These are phyloP conservation scores for Cryptococcus jaspeensis DNA, from an alignment of 1,284 basidiomycete genomes.

Conservation along the genomic window DNA sequence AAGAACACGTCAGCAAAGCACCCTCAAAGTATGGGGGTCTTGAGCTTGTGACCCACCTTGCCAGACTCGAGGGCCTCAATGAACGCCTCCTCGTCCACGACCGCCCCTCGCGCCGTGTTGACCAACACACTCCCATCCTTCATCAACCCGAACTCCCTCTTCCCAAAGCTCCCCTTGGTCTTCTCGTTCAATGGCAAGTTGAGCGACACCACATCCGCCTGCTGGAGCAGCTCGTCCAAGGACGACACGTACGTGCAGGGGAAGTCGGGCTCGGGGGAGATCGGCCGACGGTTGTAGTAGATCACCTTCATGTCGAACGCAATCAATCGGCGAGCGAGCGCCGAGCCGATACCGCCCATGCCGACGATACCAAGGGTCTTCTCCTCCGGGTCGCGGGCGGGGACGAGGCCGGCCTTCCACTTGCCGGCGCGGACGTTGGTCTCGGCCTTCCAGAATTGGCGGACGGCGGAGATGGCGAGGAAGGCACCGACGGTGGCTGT, in stretches of 20 bases:
- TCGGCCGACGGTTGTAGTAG: slow-evolving; percentile 72
- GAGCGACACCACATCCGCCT: slow-evolving; percentile 70
- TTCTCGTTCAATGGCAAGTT: slow-evolving; percentile 60
- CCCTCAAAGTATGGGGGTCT: not conserved
- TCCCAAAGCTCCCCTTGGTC: slow-evolving; percentile 73
- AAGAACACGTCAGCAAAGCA: not conserved
- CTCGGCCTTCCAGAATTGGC: slow-evolving; percentile 73
- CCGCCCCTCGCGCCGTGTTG: slow-evolving; percentile 86
- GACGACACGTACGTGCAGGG: slow-evolving; percentile 66
- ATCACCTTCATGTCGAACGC: slow-evolving; percentile 70
- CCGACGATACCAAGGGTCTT: slow-evolving; percentile 82
- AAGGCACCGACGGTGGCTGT: slow-evolving; percentile 87
- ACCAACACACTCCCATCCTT: slow-evolving; percentile 78
- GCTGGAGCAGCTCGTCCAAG: slow-evolving; percentile 68
- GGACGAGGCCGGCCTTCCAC: slow-evolving; percentile 60
- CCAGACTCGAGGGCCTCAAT: slow-evolving; percentile 79
- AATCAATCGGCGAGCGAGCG: slow-evolving; percentile 45
- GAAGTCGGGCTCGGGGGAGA: slow-evolving; percentile 63
- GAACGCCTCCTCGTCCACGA: slow-evolving; percentile 81
- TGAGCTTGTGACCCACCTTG: slow-evolving; percentile 28
- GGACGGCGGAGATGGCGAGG: slow-evolving; percentile 77
- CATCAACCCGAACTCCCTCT: slow-evolving; percentile 72
- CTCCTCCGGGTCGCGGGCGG: slow-evolving; percentile 71
- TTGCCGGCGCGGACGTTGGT: slow-evolving; percentile 59
- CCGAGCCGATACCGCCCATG: slow-evolving; percentile 78